Evolutionary conservation across 257 asterid genomes (phyloP).

Genomic region (Oldenlandia corymbosa): DNA sequence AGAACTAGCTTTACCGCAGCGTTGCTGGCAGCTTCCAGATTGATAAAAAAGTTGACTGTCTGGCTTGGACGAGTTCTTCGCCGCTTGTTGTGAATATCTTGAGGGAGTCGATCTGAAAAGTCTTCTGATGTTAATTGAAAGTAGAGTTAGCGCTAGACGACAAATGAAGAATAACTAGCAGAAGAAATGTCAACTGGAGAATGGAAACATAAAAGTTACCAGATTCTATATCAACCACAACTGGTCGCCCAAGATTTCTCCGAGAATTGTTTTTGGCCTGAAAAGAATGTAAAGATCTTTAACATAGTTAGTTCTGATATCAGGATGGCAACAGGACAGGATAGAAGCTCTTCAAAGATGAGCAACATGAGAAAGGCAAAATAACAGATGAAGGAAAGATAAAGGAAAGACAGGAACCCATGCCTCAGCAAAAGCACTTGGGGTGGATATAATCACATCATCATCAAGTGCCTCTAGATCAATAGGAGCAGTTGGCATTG

Average conservation of each 20-base stretch:
- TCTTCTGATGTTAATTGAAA: constrained; percentile 43
- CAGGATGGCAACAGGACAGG: constrained; percentile 8
- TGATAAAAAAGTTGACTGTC: constrained; percentile 46
- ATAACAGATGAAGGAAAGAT: neutral
- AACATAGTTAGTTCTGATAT: constrained; percentile 8
- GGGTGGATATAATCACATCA: constrained; percentile 41
- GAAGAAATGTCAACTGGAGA: no score
- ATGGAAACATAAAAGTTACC: constrained; percentile 35
- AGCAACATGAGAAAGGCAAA: neutral
- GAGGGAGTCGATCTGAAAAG: constrained; percentile 32
- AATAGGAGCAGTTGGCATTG: constrained; percentile 24
- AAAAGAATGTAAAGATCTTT: constrained; percentile 15
- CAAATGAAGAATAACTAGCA: neutral
- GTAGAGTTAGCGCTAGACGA: neutral
- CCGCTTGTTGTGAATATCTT: constrained; percentile 37
- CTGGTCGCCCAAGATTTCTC: constrained; percentile 44
- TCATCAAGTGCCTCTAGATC: constrained; percentile 45
- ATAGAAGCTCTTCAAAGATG: neutral
- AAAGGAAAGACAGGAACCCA: constrained; percentile 4
- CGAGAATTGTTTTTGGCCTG: constrained; percentile 71
- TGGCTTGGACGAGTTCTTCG: constrained; percentile 47
- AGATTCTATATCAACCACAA: constrained; percentile 73
- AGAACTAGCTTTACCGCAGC: constrained; percentile 36
- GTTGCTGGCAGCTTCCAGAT: constrained; percentile 56
- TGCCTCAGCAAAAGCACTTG: constrained; percentile 39